Conservation (phyloP, 2,329 filamentous ascomycete genomes). For the Neofusicoccum sp. region DNA sequence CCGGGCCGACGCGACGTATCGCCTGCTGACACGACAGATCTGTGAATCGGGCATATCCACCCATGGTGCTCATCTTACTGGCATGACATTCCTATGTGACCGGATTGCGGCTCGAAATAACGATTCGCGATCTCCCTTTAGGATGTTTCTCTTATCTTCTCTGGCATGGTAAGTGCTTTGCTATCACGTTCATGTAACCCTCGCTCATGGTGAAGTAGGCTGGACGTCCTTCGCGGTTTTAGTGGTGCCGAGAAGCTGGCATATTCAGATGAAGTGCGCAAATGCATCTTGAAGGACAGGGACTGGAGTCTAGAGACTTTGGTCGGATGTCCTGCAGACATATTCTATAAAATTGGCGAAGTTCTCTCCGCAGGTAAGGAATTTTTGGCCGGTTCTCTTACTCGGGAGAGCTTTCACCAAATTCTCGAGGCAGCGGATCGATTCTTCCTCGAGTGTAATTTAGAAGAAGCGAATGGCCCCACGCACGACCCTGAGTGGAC, state of each 20-base stretch:
- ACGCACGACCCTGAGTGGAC: conserved; percentile 23
- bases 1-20: background rate
- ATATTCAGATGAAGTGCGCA: conserved; percentile 15
- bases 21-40: conserved; percentile 6
- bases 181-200: background rate
- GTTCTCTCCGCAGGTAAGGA: conserved; percentile 22
- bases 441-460: conserved; percentile 18
- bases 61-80: conserved; percentile 26
- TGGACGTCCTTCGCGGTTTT: conserved; percentile 25
- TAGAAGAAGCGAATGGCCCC: background rate
- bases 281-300: conserved; percentile 11
- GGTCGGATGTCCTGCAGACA: conserved; percentile 23
- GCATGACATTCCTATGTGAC: conserved; percentile 24
- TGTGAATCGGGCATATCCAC: conserved; percentile 26
- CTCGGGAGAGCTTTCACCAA: background rate
- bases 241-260: conserved; percentile 27
- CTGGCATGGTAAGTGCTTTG: conserved; percentile 20
- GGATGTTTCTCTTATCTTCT: conserved; percentile 24
- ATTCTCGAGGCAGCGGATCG: conserved; percentile 10
- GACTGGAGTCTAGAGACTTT: conserved; percentile 19
- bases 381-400: background rate
- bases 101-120: conserved; percentile 14
- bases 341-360: conserved; percentile 22
- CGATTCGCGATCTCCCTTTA: background rate
- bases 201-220: background rate